Evolutionary conservation across 2,329 filamentous ascomycete genomes (phyloP).

Genomic region (Fusarium sp.): DNA sequence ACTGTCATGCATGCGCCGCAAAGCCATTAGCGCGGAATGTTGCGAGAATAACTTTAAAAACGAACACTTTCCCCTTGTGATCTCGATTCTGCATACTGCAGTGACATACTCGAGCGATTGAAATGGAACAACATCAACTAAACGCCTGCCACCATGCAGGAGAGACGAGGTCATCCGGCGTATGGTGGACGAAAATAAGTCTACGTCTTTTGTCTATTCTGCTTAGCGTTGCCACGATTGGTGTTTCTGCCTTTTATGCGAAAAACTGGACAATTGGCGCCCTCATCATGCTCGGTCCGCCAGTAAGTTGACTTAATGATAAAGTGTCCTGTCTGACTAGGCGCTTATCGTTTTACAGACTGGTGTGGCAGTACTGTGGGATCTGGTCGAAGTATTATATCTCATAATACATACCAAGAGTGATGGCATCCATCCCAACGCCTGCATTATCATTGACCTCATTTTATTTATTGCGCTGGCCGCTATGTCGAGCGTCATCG

Average conservation of each 20-base stretch:
- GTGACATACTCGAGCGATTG: not conserved
- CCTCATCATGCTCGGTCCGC: not conserved
- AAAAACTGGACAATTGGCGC: not conserved
- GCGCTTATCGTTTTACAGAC: not conserved
- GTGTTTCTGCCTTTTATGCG: not conserved
- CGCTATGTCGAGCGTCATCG: not conserved
- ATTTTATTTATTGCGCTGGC: not conserved
- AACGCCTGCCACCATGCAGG: not conserved
- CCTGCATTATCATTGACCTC: not conserved
- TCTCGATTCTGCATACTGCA: accelerated
- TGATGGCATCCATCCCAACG: not conserved
- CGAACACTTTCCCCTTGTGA: not conserved
- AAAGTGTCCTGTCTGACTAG: not conserved
- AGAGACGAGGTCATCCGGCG: not conserved
- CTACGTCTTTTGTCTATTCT: not conserved
- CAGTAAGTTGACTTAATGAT: not conserved
- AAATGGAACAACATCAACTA: not conserved
- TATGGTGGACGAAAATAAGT: not conserved
- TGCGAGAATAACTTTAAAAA: not conserved
- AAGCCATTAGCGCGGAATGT: not conserved
- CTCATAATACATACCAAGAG: not conserved
- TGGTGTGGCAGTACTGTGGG: not conserved
- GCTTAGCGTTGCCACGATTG: not conserved
- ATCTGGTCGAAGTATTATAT: not conserved
- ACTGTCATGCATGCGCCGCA: not conserved